Evolutionary conservation across 345 rosid species (phyloP), one percentile per base, ranked within the genome.

Genomic region (Conringia planisiliqua): DNA sequence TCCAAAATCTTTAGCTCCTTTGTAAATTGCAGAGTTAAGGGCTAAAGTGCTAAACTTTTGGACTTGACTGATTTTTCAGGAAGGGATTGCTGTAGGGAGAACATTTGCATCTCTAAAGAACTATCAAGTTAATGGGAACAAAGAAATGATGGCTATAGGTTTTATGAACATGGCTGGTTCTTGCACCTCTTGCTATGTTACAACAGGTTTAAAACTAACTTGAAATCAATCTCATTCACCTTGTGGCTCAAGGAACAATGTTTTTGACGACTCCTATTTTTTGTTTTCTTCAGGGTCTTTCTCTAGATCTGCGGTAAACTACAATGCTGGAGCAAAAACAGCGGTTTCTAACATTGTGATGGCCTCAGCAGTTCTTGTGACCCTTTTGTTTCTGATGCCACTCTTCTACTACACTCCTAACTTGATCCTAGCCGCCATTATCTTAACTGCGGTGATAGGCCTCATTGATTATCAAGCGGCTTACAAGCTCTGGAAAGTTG

Each of bases 61-160:
- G 40, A 36, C 10, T n/a, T 66, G 6, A 33, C 52, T 68, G 59
- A 16, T 30, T 72, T 76, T 79, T 5, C 68, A 96, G 99, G 98
- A 96, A 87, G 99, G 98, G 74, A 96, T 96, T 69, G 98, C 98
- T 5, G 98, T 96, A 16, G 99, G 99, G 66, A 92, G 99, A 72
- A 96, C 98, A 18, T 92, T 92, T 86, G 98, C 99, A 48, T 55
- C 93, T 18, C 65, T 96, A 46, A 83, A 83, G 68, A 90, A 90
- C 76, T 96, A 96, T 76, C 97, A 90, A 77, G 90, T 96, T 50
- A 97, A 92, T 68, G 99, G 97, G 7, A 96, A 92, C 88, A 90
- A 96, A 83, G 99, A 96, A 85, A 96, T 92, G 98, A 83, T 96
- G 85, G 98, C 98, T 20, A 90, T 92, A 11, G 99, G 99, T 61